Evolutionary conservation across 106 monocot species (phyloP), one percentile per base, ranked within the genome.

Genomic region (Acanthochlamys bracteata): DNA sequence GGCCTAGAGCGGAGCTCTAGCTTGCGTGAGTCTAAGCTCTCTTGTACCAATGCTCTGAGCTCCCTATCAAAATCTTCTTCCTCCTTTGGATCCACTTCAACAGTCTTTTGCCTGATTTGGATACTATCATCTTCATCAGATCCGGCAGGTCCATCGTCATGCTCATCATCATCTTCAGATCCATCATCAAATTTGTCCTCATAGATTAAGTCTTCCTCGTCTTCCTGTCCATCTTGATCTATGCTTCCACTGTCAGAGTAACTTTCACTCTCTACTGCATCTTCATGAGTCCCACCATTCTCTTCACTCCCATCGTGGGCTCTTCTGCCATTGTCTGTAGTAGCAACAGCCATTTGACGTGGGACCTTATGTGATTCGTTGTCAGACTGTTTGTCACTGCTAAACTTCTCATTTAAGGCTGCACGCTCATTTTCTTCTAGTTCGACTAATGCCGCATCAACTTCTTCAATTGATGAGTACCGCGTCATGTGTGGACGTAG

Each of bases 21-120:
- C 53, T 86, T 92, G 9, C 98, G 84, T 2, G 79, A 88, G 11
- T 98, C 98, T 59, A 98, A 51, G 70, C 98, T 92, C 79, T 98
- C 98, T 71, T 92, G 98, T 82, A 89, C 78, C 20, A 98, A 68
- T 24, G 98, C 85, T 55, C 79, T 80, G 20, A 92, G 59, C 60
- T 98, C 88, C 8, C 92, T 75, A 54, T 98, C 98, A 70, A 98
- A 98, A 42, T 98, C 92, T 53, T 88, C 91, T 70, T 69, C 79
- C 72, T 91, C 96, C 43, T 73, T 78, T 7, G 91, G 96, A 72
- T 96, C 96, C 19, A 96, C 74, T 55, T 78, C 60, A 12, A 80
- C 71, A 41, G 72, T 53, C 77, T 96, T 91, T 69, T 85, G 82
- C 55, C 83, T 78, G 24, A 96, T 76, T 26, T 83, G 83, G 33